Conservation (phyloP, 768 basidiomycete genomes). For the Amanita brunnescens region DNA sequence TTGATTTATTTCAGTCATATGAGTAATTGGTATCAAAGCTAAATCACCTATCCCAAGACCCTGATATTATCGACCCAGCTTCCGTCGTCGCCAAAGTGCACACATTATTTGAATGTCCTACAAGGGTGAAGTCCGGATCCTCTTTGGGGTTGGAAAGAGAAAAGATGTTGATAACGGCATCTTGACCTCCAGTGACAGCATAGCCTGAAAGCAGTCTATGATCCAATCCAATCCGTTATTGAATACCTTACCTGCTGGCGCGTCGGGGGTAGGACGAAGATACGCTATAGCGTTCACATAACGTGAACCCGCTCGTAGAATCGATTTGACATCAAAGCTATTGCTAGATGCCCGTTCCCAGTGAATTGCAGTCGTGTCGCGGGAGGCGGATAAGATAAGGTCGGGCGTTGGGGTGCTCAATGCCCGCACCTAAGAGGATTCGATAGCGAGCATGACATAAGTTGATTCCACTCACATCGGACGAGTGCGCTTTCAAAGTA, state of each 20-base stretch:
- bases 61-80: constrained; percentile 76
- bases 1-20: constrained; percentile 19
- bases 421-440: constrained; percentile 63
- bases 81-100: constrained; percentile 71
- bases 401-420: constrained; percentile 68
- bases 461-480: constrained; percentile 50
- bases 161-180: constrained; percentile 81
- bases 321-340: constrained; percentile 44
- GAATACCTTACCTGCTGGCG: constrained; percentile 51
- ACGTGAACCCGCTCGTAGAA: constrained; percentile 57
- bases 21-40: constrained; percentile 2
- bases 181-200: constrained; percentile 83
- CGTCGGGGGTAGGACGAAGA: constrained; percentile 57
- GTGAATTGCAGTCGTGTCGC: constrained; percentile 84
- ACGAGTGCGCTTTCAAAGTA: constrained; percentile 57
- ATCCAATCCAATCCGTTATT: constrained; percentile 5
- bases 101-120: constrained; percentile 88
- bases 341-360: constrained; percentile 56
- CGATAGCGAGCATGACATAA: constrained; percentile 8
- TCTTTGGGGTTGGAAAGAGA: constrained; percentile 45
- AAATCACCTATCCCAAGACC: constrained; percentile 92
- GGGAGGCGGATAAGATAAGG: constrained; percentile 82
- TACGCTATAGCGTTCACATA: constrained; percentile 80
- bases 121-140: constrained; percentile 72
- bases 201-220: constrained; percentile 47